Base-by-base conservation (phyloP, 1,284 basidiomycete genomes). In the Volvariella volvacea region DNA sequence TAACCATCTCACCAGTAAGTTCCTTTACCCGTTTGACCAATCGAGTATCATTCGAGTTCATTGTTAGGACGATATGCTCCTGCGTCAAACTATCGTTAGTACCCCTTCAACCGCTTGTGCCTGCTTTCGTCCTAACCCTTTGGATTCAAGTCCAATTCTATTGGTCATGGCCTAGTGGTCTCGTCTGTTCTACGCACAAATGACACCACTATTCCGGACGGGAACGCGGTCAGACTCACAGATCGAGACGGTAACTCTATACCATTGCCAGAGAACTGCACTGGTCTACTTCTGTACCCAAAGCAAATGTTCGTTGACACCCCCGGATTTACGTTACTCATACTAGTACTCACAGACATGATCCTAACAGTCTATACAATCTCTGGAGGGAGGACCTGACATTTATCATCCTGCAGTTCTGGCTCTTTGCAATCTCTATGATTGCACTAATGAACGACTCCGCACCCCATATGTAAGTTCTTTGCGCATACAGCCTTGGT, bases 361-460 rank as follows among this genome's bases (percentile, higher is more conserved):
- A 6, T 28, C 12, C 25, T 6, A 6, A 28, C 40, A 78, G 76
- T 17, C 55, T 78, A 33, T 53, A 61, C n/a, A 70, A 75, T 43
- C 64, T 68, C 4, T 64, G 61, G 21, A 65, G 75, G 6, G 77
- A 80, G 51, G 76, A 78, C 44, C 53, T 75, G 2, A 66, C 74
- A 1, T 65, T 75, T 43, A 60, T 80, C 14, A 60, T 66, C 14
- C 60, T 76, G 3, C 78, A 80, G 49, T 73, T 80, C 53, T 81
- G 78, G 78, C 63, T 80, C 2, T 64, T 80, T 20, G 67, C 64
- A 0, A 66, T 81, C n/a, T 77, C 77, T 1, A 51, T 73, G 14
- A 63, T 73, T 39, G 74, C 72, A 2, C 66, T 79, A 44, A 52
- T 71, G 15, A 66, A 65, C 36, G 70, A 75, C 46, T 80, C 77